Conservation (phyloP, 768 basidiomycete species). For the Boletellus ananas region DNA sequence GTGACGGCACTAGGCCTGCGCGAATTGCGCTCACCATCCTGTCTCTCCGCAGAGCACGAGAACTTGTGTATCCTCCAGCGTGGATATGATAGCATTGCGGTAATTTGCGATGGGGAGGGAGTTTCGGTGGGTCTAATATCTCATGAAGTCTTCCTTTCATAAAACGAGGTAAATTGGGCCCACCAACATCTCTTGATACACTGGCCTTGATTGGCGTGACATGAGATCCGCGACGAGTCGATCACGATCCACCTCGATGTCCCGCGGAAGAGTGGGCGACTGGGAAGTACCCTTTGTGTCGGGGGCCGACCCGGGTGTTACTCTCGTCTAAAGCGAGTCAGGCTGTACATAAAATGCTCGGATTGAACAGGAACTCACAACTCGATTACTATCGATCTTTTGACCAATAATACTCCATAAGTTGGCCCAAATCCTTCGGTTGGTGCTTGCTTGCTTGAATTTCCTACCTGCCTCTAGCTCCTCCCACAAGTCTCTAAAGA, state of each 20-base stretch:
- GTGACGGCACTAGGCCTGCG: slow-evolving; percentile 24
- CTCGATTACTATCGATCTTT: slow-evolving; percentile 43
- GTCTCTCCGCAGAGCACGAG: slow-evolving; percentile 86
- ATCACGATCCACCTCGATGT: slow-evolving; percentile 34
- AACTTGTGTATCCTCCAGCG: slow-evolving; percentile 72
- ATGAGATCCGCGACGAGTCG: slow-evolving; percentile 57
- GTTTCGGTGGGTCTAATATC: slow-evolving; percentile 62
- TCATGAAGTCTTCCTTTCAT: not conserved
- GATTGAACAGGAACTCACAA: slow-evolving; percentile 37
- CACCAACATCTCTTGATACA: slow-evolving; percentile 90
- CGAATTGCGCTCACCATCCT: slow-evolving; percentile 55
- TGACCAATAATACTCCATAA: slow-evolving; percentile 58
- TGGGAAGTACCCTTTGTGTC: slow-evolving; percentile 17
- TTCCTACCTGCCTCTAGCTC: slow-evolving; percentile 72
- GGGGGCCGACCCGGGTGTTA: slow-evolving; percentile 15
- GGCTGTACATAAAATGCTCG: not conserved
- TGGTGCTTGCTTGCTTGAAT: slow-evolving; percentile 53
- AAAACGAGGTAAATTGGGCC: slow-evolving; percentile 25
- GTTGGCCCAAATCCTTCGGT: slow-evolving; percentile 68
- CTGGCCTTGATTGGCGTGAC: slow-evolving; percentile 53
- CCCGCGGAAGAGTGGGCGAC: slow-evolving; percentile 4
- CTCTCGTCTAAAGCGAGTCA: slow-evolving; percentile 15
- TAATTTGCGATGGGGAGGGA: slow-evolving; percentile 83
- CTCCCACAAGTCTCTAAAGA: slow-evolving; percentile 89
- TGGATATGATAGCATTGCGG: slow-evolving; percentile 64